Evolutionary conservation across 1,139 yeast species (phyloP).

Genomic region (Diutina siamensis): DNA sequence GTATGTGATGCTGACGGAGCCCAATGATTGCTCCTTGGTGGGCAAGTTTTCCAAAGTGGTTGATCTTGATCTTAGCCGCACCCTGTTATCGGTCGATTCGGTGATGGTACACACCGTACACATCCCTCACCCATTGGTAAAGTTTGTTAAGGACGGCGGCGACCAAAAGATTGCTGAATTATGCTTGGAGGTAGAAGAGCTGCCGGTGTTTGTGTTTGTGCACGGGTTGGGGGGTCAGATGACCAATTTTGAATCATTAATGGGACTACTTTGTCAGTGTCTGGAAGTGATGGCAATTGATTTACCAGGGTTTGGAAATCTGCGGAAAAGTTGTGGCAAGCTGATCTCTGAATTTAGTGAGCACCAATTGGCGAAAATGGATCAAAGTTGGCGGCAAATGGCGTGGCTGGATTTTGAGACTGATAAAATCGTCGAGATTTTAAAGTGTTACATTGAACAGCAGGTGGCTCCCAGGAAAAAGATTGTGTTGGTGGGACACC

Average conservation of each 20-base stretch:
- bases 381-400: slow-evolving; percentile 22
- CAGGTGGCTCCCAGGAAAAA: slow-evolving; percentile 32
- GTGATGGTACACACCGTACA: slow-evolving; percentile 32
- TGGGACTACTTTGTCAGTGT: slow-evolving; percentile 56
- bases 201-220: slow-evolving; percentile 50
- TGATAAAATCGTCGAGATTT: slow-evolving; percentile 34
- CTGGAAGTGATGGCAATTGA: slow-evolving; percentile 55
- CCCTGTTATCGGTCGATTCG: slow-evolving; percentile 19
- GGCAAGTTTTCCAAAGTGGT: slow-evolving; percentile 35
- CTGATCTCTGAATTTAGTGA: slow-evolving; percentile 15
- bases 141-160: slow-evolving; percentile 22
- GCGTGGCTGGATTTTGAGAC: slow-evolving; percentile 34
- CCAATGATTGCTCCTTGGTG: slow-evolving; percentile 44
- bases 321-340: slow-evolving; percentile 13
- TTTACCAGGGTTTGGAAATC: slow-evolving; percentile 67
- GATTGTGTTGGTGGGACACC: slow-evolving; percentile 57
- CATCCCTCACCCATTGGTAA: slow-evolving; percentile 43
- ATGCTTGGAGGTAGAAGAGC: slow-evolving; percentile 24
- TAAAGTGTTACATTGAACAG: slow-evolving; percentile 28
- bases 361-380: slow-evolving; percentile 19
- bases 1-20: slow-evolving; percentile 28
- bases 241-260: slow-evolving; percentile 56
- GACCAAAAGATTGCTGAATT: slow-evolving; percentile 21
- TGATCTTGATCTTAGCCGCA: slow-evolving; percentile 20
- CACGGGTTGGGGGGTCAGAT: slow-evolving; percentile 78